Evolutionary conservation across 352 stramenopile species (phyloP).

Genomic region (Globisporangium heterothallicum): DNA sequence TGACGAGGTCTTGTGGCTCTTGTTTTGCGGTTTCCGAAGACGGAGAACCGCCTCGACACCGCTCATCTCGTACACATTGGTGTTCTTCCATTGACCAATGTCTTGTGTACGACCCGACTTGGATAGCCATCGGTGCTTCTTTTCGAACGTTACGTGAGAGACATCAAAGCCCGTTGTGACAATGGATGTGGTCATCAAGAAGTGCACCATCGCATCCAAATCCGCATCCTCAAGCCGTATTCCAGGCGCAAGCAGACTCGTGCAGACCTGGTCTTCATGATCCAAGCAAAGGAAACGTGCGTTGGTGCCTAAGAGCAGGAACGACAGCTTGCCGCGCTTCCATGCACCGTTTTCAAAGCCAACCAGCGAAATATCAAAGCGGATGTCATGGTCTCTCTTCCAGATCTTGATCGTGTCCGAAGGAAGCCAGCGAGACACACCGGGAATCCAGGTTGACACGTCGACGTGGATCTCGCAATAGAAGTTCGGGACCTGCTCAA

Average conservation of each 20-base stretch:
- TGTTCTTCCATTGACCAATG: constrained; percentile 49
- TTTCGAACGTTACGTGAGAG: constrained; percentile 30
- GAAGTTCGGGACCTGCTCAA: constrained; percentile 51
- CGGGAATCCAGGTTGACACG: constrained; percentile 66
- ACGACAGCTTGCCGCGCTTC: constrained; percentile 60
- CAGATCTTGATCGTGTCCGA: constrained; percentile 75
- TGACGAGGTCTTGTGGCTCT: constrained; percentile 21
- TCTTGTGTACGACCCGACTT: constrained; percentile 30
- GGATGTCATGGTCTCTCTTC: constrained; percentile 54
- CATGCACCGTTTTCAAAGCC: constrained; percentile 59
- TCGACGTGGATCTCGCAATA: constrained; percentile 64
- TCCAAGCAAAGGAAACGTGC: constrained; percentile 51
- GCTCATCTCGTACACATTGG: constrained; percentile 42
- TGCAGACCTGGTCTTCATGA: constrained; percentile 39
- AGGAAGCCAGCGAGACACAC: constrained; percentile 59
- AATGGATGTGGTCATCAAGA: constrained; percentile 54
- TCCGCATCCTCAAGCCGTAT: constrained; percentile 25
- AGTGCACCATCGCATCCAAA: constrained; percentile 53
- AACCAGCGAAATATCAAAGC: constrained; percentile 61
- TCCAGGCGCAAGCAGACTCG: constrained; percentile 31
- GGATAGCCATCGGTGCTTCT: constrained; percentile 48
- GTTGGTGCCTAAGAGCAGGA: constrained; percentile 42
- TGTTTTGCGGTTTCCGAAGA: constrained; percentile 46
- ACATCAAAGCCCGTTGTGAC: constrained; percentile 45
- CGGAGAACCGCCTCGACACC: constrained; percentile 35